Evolutionary conservation across 2,329 filamentous ascomycete species (phyloP), one percentile per base, ranked within the genome.

Genomic region (Fusarium devonianum): DNA sequence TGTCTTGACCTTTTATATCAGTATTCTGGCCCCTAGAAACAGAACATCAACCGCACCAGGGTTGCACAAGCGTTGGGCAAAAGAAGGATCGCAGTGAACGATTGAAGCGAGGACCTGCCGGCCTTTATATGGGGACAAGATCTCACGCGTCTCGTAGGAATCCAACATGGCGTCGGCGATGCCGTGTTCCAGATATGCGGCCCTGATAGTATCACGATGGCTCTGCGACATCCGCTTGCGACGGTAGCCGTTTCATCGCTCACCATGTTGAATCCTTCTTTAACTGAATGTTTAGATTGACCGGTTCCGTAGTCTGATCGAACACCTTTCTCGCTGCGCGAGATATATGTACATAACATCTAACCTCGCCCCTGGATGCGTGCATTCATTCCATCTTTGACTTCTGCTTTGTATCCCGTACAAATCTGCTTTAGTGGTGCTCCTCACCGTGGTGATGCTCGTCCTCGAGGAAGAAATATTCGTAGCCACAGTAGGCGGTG

Each of bases 401-500:
- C 35, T 36, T 29, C 40, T 52, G 43, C 49, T 53, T 44, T 39
- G 21, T 42, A 38, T 49, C 18, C 38, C 34, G 48, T 54, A 48
- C 37, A 52, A 38, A 41, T 21, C 14, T 54, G 45, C 30, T 64
- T 75, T 75, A 86, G 53, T 67, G 62, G 71, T 87, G 84, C 69
- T 85, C 83, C 48, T 83, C 78, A 56, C 75, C 68, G 56, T 75
- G 76, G 60, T 81, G 84, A 63, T 86, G 83, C 56, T 87, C 82
- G 57, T 92, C 88, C 68, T 88, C 82, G 64, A 96, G 71, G 73
- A 97, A 96, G 45, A 95, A 76, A 73, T 94, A 84, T 78, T 99
- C 94, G 74, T 91, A 96, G 53, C 83, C 85, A 73, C 92, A 91
- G 78, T 99, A 99, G 57, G 79, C 87, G 38, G 88, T 85, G 73